phyloP scores from a whole-genome alignment of 257 asterid genomes.

The Solanum acaule region DNA sequence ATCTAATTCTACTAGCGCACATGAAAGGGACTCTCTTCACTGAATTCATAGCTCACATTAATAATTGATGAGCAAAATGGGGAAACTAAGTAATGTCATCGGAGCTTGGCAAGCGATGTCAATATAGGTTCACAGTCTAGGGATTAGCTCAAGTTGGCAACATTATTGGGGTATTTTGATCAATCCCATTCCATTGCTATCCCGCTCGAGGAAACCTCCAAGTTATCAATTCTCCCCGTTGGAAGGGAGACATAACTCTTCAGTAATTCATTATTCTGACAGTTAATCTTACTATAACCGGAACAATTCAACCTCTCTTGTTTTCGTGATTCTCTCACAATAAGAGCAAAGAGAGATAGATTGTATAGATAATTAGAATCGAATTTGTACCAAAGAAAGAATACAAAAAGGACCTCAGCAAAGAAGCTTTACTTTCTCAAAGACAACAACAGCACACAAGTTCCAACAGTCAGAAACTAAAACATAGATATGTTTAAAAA shows the following conservation, averaged over 20 bases:
- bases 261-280: background rate
- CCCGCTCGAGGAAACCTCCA: background rate
- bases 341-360: background rate
- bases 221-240: background rate
- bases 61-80: background rate
- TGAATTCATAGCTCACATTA: background rate
- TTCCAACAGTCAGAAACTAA: background rate
- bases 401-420: background rate
- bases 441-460: background rate
- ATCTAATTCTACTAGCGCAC: background rate
- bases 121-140: background rate
- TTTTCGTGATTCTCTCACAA: background rate
- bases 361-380: background rate
- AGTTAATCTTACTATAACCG: background rate
- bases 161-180: background rate
- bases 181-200: background rate
- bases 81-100: background rate
- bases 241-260: background rate
- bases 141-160: background rate
- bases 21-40: background rate
- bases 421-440: background rate
- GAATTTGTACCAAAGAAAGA: background rate
- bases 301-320: background rate
- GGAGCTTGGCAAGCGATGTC: background rate
- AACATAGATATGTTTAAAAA: background rate